Percentiles rank a stretch among this genome's conserved stretches.
phyloP scores from a whole-genome alignment of 1,284 basidiomycete species.

The Ceraceosorus bombacis region DNA sequence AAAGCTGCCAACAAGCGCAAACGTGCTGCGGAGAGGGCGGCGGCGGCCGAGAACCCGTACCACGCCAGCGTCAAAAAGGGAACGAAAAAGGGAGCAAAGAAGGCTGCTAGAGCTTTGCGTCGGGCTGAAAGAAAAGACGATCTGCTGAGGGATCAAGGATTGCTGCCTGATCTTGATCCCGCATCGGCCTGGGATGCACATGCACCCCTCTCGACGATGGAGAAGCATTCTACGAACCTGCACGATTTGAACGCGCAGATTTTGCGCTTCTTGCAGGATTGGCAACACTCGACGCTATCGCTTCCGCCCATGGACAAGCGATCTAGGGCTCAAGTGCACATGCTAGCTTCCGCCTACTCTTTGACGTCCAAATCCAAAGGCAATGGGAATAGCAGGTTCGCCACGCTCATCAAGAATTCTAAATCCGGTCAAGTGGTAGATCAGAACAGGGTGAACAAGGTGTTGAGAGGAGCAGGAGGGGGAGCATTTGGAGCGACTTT shows the following conservation, averaged over 20 bases:
- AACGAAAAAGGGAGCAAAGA: constrained; percentile 32
- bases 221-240: constrained; percentile 21
- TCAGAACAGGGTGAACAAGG: constrained; percentile 23
- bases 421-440: constrained; percentile 25
- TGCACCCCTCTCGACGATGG: neutral
- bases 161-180: neutral
- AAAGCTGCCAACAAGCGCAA: constrained; percentile 69
- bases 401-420: constrained; percentile 42
- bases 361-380: constrained; percentile 37
- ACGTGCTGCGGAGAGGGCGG: constrained; percentile 55
- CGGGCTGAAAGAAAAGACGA: constrained; percentile 17
- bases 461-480: constrained; percentile 27
- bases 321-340: constrained; percentile 42
- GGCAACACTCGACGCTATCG: constrained; percentile 31
- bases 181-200: neutral
- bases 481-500: constrained; percentile 1
- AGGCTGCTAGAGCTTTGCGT: constrained; percentile 16
- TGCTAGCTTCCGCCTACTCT: constrained; percentile 39
- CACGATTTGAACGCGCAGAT: constrained; percentile 37
- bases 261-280: constrained; percentile 28
- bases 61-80: constrained; percentile 37
- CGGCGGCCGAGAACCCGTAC: constrained; percentile 54
- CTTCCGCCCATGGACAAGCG: constrained; percentile 46
- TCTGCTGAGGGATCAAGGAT: too few relatives aligned
- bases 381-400: constrained; percentile 32